A percentile compares a stretch with the other conserved stretches of the same genome.
phyloP scores from a whole-genome alignment of 73 alveolate species.

The Paramecium bursaria region DNA sequence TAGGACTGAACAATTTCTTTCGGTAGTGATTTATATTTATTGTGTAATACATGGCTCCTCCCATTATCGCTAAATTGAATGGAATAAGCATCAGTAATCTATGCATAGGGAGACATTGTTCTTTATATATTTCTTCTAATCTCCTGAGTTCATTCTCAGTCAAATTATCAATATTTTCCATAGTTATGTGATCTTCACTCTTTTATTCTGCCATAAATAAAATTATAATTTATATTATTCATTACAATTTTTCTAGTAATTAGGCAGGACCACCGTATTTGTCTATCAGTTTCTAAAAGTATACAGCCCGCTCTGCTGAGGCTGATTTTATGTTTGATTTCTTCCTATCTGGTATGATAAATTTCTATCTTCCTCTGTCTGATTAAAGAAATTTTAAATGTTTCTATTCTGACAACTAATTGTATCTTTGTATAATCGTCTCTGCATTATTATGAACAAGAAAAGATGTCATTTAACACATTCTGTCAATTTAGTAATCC shows the following conservation, averaged over 20 bases:
- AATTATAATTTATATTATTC: too few species aligned
- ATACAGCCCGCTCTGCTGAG: conserved; percentile 59
- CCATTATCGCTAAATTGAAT: conserved; percentile 29
- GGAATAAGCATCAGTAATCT: conserved; percentile 40
- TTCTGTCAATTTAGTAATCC: conserved; percentile 41
- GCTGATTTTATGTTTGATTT: conserved; percentile 15
- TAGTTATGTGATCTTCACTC: conserved; percentile 57
- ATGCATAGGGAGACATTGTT: conserved; percentile 51
- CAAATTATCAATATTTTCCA: conserved; percentile 65
- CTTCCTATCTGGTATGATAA: background rate
- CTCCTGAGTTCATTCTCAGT: conserved; percentile 57
- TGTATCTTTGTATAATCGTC: conserved; percentile 11
- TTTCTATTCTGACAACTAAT: background rate
- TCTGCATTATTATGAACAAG: conserved; percentile 7
- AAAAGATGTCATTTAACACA: conserved; percentile 23
- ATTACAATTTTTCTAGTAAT: conserved; percentile 34
- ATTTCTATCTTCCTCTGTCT: conserved; percentile 10
- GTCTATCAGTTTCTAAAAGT: conserved; percentile 40
- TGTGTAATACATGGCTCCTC: conserved; percentile 57
- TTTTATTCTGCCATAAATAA: too few species aligned
- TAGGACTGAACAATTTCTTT: conserved; percentile 57
- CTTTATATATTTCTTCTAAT: conserved; percentile 50
- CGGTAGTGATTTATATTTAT: conserved; percentile 57
- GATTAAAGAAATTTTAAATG: background rate
- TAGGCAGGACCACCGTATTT: conserved; percentile 50